Base-by-base conservation (phyloP, 2,329 filamentous ascomycete species). In the Gremmenia infestans region DNA sequence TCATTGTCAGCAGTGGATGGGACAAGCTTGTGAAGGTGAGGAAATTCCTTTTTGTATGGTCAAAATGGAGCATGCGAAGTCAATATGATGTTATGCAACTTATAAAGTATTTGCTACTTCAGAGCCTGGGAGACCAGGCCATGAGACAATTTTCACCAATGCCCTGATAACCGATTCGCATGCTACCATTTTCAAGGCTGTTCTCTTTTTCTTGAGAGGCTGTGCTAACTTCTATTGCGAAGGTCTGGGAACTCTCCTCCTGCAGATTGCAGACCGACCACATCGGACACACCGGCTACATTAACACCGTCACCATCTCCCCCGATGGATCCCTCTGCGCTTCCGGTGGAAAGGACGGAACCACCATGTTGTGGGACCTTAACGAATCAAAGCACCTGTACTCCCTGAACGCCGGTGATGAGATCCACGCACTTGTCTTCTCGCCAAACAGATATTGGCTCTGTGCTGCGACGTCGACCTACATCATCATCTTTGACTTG, bases 371-470 rank as follows among this genome's bases (percentile, higher is more conserved):
- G 71, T 99, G 94, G 94, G 94, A 97, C 78, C 87, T 99, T 72
- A 99, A 99, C 86, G 94, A 99, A 89, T 97, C 92, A 77, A 99
- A 99, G 90, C 94, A 99, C 85, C 89, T 99, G 73, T 99, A 99
- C 89, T 97, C 93, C 66, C 91, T 99, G 75, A 94, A 92, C 80
- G 94, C 94, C 76, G 94, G 93, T 79, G 93, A 99, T 78, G 94
- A 97, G 88, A 99, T 99, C 85, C 94, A 99, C 83, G 93, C 94
- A 70, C 93, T 99, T 69, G 94, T 97, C 78, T 99, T 99, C 90
- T 97, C 94, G 66, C 94, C 94, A 75, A 99, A 99, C 91, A 89
- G 94, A 78, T 99, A 99, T 91, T 99, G 94, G 94, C 88, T 99
- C 70, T 99, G 94, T 86, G 94, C 94, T 74, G 94, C 94, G 75